Base-by-base conservation (phyloP, 306 rosid species). In the Betula pendula region DNA sequence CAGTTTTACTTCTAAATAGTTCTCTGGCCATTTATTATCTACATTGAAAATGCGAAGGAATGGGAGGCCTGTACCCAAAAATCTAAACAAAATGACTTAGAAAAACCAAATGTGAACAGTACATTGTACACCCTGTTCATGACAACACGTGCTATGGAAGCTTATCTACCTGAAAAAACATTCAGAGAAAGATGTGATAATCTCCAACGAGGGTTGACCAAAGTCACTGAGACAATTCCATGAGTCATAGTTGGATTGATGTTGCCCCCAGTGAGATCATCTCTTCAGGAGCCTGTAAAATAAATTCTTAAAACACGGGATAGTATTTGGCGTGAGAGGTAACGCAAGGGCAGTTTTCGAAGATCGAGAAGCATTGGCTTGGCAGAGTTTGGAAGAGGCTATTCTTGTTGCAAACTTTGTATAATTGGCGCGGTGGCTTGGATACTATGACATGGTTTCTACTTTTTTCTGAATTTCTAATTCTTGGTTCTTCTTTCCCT, bases 1-100 rank as follows among this genome's bases (percentile, higher is more conserved):
- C 71, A 81, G 27, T 74, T 31, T 77, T 59, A 44, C 59, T 79
- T 33, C 75, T 16, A 68, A 20, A 60, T 68, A 29, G 22, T 62
- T 42, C 71, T 33, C 14, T 1, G 58, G 58, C 40, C n/a, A 45
- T 33, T 31, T 24, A 71, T 25, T 8, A 51, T 68, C 19, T 25
- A 25, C 29, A 60, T 11, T 33, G 12, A 31, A 65, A 65, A 65
- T 38, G 48, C 5, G 67, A 59, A 59, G 17, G 38, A 65, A 9
- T 65, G 3, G 15, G 10, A 6, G n/a, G n/a, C n/a, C 48, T 8
- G 22, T n/a, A 65, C 48, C 24, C n/a, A n/a, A 65, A 25, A 59
- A 65, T 8, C 70, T 38, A 35, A 65, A 17, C 45, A 65, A 15
- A 38, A 5, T 65, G 15, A 31, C 16, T 31, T 62, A 62, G 17